Evolutionary conservation across 2,329 filamentous ascomycete species (phyloP).

Genomic region (Fusarium nelsonii): DNA sequence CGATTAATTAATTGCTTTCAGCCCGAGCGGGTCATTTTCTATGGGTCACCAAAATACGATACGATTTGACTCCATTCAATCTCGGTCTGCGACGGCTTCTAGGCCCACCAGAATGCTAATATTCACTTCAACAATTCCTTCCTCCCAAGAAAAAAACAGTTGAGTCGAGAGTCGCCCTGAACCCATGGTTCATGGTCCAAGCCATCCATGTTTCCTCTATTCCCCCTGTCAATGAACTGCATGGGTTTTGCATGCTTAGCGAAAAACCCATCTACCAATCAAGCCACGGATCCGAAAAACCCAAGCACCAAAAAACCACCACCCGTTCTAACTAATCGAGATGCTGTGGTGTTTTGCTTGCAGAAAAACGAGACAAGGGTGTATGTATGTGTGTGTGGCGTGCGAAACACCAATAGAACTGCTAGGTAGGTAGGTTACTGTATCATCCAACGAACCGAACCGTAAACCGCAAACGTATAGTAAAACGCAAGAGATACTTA

Average conservation of each 20-base stretch:
- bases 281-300: slow-evolving; percentile 4
- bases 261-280: not conserved
- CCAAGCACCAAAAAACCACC: not conserved
- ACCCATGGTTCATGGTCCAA: slow-evolving; percentile 1
- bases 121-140: not conserved
- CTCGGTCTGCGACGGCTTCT: slow-evolving; percentile 32
- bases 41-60: slow-evolving; percentile 17
- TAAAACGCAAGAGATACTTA: slow-evolving; percentile 38
- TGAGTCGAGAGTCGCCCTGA: slow-evolving; percentile 9
- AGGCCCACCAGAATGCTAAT: not conserved
- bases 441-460: not conserved
- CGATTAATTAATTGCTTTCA: slow-evolving; percentile 1
- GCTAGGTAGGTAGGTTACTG: not conserved
- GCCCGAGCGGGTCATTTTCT: slow-evolving; percentile 7
- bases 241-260: slow-evolving; percentile 4
- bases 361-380: slow-evolving; percentile 2
- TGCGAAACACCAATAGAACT: not conserved
- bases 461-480: slow-evolving; percentile 24
- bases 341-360: not conserved
- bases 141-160: not conserved
- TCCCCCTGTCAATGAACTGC: slow-evolving; percentile 4
- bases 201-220: not conserved
- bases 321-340: not conserved
- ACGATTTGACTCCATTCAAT: slow-evolving; percentile 34
- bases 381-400: slow-evolving; percentile 35